Evolutionary conservation across 1,139 yeast species (phyloP), one percentile per base, ranked within the genome.

Genomic region (Suhomyces choctaworum): DNA sequence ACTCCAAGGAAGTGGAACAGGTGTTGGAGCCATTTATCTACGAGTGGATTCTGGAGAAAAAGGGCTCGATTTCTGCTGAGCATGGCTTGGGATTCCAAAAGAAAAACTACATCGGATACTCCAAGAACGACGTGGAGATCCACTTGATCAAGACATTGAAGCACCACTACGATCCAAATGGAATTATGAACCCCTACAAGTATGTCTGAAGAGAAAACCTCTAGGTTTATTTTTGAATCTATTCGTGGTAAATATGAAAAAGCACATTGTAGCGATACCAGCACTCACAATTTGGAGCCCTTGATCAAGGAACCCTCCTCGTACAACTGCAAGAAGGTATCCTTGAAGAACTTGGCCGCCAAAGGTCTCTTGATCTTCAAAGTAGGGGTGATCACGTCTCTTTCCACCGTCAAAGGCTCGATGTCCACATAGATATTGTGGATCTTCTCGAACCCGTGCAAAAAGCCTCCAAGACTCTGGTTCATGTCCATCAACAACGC

Each of bases 41-140:
- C 54, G 95, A 92, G 65, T 89, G 92, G 85, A 85, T 92, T 42
- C 72, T 76, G 36, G 52, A 63, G 21, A 75, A 81, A 43, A 65
- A 80, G 27, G 98, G 98, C 20, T 88, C 97, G 1, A 82, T 92
- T 34, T 84, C 95, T 41, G 98, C 97, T 27, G 98, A 92, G 62
- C 98, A 92, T 60, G 98, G 98, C 4, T 72, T 92, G 42, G 98
- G 98, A 1, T 86, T 92, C 76, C 96, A 90, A 56, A 92, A 92
- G 82, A 86, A 84, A 51, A 83, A 85, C 55, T 92, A 85, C 59
- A 75, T 90, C 48, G 82, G 82, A 8, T 90, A 90, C 66, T 77
- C 95, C 44, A 90, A 89, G 70, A 77, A 78, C 46, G 78, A 73
- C 6, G 65, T 66, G 31, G 89, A 87, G 59, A 76, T 92, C 42